Percentiles rank a stretch among this genome's conserved stretches.
Evolutionary conservation across 768 basidiomycete genomes (phyloP).

Genomic region (Naganishia kalamii): DNA sequence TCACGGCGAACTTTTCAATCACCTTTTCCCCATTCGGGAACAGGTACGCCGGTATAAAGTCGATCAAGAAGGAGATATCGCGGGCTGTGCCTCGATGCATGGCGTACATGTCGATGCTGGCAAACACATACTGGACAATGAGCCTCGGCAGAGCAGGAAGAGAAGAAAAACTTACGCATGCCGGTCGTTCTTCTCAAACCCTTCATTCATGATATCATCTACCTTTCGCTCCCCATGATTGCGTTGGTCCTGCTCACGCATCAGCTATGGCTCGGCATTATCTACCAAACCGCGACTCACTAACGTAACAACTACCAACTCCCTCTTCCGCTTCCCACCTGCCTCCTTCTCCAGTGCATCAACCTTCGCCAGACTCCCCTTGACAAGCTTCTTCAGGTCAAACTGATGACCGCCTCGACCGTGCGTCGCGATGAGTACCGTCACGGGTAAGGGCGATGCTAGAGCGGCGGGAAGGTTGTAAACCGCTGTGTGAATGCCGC

Average conservation of each 20-base stretch:
- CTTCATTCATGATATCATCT: conserved; percentile 47
- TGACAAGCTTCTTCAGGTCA: conserved; percentile 44
- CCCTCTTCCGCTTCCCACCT: conserved; percentile 31
- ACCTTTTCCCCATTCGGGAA: conserved; percentile 61
- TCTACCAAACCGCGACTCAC: conserved; percentile 40
- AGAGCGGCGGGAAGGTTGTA: conserved; percentile 19
- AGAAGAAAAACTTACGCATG: conserved; percentile 49
- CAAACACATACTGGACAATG: neutral
- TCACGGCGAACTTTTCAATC: conserved; percentile 64
- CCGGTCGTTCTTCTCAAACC: conserved; percentile 48
- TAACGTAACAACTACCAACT: conserved; percentile 53
- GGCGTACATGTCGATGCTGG: conserved; percentile 53
- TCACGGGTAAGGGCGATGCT: conserved; percentile 26
- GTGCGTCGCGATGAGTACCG: conserved; percentile 53
- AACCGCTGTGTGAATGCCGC: conserved; percentile 20
- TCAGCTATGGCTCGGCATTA: neutral
- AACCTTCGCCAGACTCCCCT: conserved; percentile 43
- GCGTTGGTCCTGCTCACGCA: conserved; percentile 51
- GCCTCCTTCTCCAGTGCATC: conserved; percentile 14
- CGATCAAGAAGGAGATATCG: conserved; percentile 74
- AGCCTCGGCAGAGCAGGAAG: neutral
- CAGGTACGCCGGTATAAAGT: conserved; percentile 66
- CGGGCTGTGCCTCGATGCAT: conserved; percentile 34
- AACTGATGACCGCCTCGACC: conserved; percentile 49
- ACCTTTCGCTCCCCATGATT: conserved; percentile 54